Conservation (phyloP, 345 rosid genomes). For the Gossypium bickii region DNA sequence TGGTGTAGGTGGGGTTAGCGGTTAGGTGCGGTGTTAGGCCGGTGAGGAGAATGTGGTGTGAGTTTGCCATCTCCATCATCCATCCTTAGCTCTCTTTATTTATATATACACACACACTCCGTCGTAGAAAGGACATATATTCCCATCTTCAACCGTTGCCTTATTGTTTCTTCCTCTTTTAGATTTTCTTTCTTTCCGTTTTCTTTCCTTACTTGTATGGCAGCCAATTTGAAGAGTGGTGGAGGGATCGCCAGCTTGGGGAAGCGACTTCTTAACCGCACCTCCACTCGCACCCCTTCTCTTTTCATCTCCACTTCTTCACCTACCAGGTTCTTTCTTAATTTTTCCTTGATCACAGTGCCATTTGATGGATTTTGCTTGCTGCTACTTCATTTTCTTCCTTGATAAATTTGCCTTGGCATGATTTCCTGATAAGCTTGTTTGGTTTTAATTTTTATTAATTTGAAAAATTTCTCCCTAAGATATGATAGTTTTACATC, state of each 20-base stretch:
- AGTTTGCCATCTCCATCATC: background rate
- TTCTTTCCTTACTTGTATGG: constrained; percentile 38
- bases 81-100: background rate
- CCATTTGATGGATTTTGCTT: background rate
- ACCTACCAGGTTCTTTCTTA: constrained; percentile 16
- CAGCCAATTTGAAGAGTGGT: constrained; percentile 47
- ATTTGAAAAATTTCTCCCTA: too few relatives aligned
- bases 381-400: background rate
- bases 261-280: constrained; percentile 34
- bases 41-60: background rate
- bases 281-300: constrained; percentile 26
- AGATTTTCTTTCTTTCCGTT: background rate
- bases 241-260: constrained; percentile 44
- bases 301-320: background rate
- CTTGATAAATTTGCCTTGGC: background rate
- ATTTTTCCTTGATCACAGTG: background rate
- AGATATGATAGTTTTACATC: too few relatives aligned
- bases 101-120: background rate
- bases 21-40: constrained; percentile 12
- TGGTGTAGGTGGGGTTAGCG: background rate
- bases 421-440: background rate
- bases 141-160: background rate
- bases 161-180: background rate
- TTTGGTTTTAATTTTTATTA: background rate
- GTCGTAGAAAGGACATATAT: too few relatives aligned